Base-by-base conservation (phyloP, 228 moss, liverwort and hornwort genomes). In the Sphagnum fallax region DNA sequence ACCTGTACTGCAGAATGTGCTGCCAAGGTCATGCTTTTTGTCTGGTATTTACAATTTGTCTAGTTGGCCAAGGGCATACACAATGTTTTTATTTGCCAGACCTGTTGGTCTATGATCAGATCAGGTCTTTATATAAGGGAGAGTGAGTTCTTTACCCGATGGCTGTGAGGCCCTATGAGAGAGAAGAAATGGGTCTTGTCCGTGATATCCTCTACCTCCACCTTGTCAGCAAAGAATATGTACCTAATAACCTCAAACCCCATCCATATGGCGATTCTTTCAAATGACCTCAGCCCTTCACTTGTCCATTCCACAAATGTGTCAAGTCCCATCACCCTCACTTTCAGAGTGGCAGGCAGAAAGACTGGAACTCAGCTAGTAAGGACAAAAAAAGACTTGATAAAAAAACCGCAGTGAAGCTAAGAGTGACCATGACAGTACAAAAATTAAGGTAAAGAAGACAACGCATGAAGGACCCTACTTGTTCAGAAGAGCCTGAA, bases 201-300 rank as follows among this genome's bases (percentile, higher is more conserved):
- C 1, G 93, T 93, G 49, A 97, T 90, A 60, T 97, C 97, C 63
- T 93, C 93, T 70, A 97, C 81, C 77, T 93, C 93, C 79, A 93
- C 93, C 69, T 93, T 90, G 72, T 91, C 93, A 72, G 97, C 83
- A 72, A 97, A 97, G 69, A 93, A 97, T 62, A 93, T 93, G 64
- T 90, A 97, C 90, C 96, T 97, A 84, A 73, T 68, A 61, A 67
- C 49, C 10, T 55, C 53, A 50, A 51, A 11, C 13, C 32, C 13
- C 16, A 16, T 59, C 11, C 2, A 32, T 32, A 32, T 32, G 32
- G 32, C 32, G 1, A 32, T 32, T 32, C 32, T 32, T 14, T 68
- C 51, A 52, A 68, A 52, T 10, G 5, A 5, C 68, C 14, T 11
- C 6, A 4, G 51, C 65, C 47, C 65, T 5, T 48, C 4, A 48